These are phyloP conservation scores for Cryptococcus floricola DNA, from an alignment of 1,284 basidiomycete species.

Conservation along the genomic window DNA sequence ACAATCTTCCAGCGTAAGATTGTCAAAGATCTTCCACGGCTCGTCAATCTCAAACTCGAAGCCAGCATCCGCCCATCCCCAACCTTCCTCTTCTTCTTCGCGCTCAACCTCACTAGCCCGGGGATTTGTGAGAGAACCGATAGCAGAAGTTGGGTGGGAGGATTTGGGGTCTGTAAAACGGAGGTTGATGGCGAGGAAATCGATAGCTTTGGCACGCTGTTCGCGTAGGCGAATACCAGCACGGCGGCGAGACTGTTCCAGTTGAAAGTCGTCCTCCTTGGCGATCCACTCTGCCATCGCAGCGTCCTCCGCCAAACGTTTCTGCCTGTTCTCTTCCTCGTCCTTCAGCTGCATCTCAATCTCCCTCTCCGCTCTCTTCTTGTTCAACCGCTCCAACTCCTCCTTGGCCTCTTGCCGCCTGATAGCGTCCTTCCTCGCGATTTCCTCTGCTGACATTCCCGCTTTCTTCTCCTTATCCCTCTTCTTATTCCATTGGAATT, in stretches of 20 bases:
- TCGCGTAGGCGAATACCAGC: constrained; percentile 93
- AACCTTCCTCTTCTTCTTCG: constrained; percentile 64
- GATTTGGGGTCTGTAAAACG: constrained; percentile 65
- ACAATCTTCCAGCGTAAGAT: constrained; percentile 78
- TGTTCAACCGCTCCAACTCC: constrained; percentile 87
- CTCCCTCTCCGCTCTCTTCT: constrained; percentile 84
- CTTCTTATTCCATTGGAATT: constrained; percentile 99
- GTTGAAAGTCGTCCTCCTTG: constrained; percentile 94
- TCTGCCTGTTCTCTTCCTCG: constrained; percentile 85
- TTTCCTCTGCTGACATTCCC: constrained; percentile 75
- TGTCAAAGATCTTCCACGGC: constrained; percentile 94
- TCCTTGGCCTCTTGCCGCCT: constrained; percentile 87
- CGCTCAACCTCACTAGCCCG: constrained; percentile 38
- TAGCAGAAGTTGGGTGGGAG: constrained; percentile 48
- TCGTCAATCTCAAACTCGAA: constrained; percentile 98
- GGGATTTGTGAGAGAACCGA: constrained; percentile 33
- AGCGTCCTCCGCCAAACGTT: constrained; percentile 82
- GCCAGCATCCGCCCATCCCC: constrained; percentile 69
- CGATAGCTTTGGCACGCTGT: constrained; percentile 91
- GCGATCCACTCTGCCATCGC: constrained; percentile 98
- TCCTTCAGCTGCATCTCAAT: constrained; percentile 80
- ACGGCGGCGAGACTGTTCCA: constrained; percentile 85
- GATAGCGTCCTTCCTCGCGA: constrained; percentile 72
- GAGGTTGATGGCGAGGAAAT: constrained; percentile 88
- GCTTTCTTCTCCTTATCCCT: constrained; percentile 88